Evolutionary conservation across 192 early-diverging fungal genomes (phyloP), one percentile per base, ranked within the genome.

Genomic region (Backusella westeae): DNA sequence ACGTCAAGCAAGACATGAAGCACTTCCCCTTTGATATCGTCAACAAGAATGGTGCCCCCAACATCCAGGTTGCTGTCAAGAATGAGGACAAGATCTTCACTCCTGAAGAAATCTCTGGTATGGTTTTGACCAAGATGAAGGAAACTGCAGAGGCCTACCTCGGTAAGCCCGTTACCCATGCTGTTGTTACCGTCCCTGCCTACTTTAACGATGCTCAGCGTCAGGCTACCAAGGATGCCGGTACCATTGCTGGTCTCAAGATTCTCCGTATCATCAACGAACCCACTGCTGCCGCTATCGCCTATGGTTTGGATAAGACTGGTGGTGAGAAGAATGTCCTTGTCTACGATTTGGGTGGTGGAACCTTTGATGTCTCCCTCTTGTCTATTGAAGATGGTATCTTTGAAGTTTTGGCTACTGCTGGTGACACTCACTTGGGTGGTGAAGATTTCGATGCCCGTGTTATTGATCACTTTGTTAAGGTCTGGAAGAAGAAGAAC

Each of bases 381-480:
- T 88, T 97, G 67, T 92, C 93, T 71, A 97, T 97, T 75, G 96
- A 97, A 78, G 96, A 96, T 84, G 97, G 97, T 84, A 94, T 97
- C 85, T 98, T 99, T 80, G 96, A 97, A 86, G 96, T 98, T 83
- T 94, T 95, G 89, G 94, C 97, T 83, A 98, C 96, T 41, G 94
- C 96, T 71, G 97, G 96, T 91, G 96, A 98, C 88, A 98, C 96
- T 76, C 96, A 98, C 84, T 90, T 98, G 86, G 97, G 97, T 95
- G 97, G 97, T 83, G 96, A 97, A 89, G 96, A 99, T 90, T 99
- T 99, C 87, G 97, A 99, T 89, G 97, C 97, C 94, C 90, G 94
- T 77, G 83, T 97, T 67, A 92, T 97, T 75, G 91, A 94, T 67
- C 91, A 97, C 91, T 95, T 97, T 86, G 90, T 89, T 71, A 91